Evolutionary conservation across 768 basidiomycete species (phyloP), one percentile per base, ranked within the genome.

Genomic region (Phlebiopsis flavidoalba): DNA sequence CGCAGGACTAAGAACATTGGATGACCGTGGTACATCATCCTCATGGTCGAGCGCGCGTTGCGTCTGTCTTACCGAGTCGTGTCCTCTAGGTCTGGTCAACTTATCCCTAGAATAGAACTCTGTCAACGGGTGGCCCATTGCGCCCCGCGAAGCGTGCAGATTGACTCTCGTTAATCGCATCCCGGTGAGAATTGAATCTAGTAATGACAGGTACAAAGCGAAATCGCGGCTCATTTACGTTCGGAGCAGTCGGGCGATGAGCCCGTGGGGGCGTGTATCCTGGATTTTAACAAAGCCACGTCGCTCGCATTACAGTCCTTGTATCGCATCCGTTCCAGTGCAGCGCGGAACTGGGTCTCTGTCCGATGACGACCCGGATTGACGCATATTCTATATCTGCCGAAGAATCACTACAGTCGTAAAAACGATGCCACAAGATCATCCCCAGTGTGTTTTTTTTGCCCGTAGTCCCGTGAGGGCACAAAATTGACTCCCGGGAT

Each of bases 151-250:
- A 31, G 2, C 26, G 26, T 6, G 26, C 6, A 3, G 26, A 31
- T 31, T 31, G 26, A 31, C 2, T 6, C 26, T 31, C n/a, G 65
- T 80, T 80, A 0, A 78, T 70, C 55, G 66, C 60, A 64, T 79
- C 78, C 58, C 74, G 73, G 26, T 74, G 67, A 10, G 65, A 24
- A 70, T 78, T 79, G 14, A 61, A 61, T 2, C 70, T 67, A 1
- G 75, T 77, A 35, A 81, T 80, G 15, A 79, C 67, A 5, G 77
- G 70, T 3, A 74, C 67, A 67, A 75, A 62, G n/a, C 70, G 33
- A 53, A 76, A 79, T 6, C 26, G 2, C 26, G 2, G 3, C 6
- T 31, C 26, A 1, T 63, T 24, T 0, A 37, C 22, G 40, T 69
- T 36, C 49, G 37, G 12, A 53, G 3, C 73, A 45, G 12, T 53